These are phyloP conservation scores for Tetrapyrgos nigripes DNA, from an alignment of 1,284 basidiomycete genomes.

Conservation along the genomic window DNA sequence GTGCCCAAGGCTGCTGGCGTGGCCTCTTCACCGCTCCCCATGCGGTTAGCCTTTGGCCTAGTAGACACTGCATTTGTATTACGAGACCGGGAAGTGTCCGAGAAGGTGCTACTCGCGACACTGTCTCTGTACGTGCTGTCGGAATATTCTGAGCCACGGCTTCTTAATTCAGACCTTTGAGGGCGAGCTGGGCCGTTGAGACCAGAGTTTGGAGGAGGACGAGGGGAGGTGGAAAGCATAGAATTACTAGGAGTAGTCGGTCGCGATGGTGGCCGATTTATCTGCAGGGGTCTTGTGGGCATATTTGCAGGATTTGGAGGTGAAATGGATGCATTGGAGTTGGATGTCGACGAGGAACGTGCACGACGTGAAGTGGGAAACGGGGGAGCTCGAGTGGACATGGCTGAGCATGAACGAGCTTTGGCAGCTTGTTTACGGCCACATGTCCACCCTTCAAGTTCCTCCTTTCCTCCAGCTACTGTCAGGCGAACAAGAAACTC, in stretches of 20 bases:
- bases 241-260: conserved; percentile 51
- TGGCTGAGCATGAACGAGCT: conserved; percentile 28
- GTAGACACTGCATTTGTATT: conserved; percentile 26
- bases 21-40: conserved; percentile 44
- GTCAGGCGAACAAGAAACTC: conserved; percentile 9
- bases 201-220: conserved; percentile 41
- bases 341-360: conserved; percentile 41
- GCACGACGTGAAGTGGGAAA: conserved; percentile 49
- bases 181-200: conserved; percentile 58
- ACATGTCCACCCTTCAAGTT: conserved; percentile 24
- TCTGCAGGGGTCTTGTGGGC: conserved; percentile 58
- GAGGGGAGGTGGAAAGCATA: conserved; percentile 38
- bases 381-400: conserved; percentile 64
- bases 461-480: conserved; percentile 42
- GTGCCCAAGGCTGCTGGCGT: conserved; percentile 59
- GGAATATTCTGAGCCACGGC: conserved; percentile 51
- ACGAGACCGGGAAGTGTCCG: conserved; percentile 37
- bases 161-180: conserved; percentile 61
- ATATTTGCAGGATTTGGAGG: conserved; percentile 39
- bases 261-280: conserved; percentile 52
- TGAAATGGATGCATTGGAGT: conserved; percentile 37
- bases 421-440: too few relatives aligned
- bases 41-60: conserved; percentile 35
- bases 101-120: conserved; percentile 45
- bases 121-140: conserved; percentile 49